Evolutionary conservation across 768 basidiomycete genomes (phyloP).

Genomic region (Macrocybe gigantea): DNA sequence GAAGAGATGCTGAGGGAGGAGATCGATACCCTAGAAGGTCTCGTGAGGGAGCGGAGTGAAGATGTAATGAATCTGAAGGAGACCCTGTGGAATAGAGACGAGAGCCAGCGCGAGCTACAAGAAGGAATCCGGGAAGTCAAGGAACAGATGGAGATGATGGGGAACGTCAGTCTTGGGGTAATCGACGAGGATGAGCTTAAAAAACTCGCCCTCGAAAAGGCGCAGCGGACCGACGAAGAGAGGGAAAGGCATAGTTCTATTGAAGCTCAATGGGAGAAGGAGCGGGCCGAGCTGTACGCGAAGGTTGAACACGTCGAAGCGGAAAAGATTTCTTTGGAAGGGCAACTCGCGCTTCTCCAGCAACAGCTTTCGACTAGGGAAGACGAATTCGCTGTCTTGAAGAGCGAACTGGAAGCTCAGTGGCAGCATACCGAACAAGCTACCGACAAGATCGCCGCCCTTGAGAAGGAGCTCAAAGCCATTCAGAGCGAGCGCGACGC

Average conservation of each 20-base stretch:
- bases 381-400: constrained; percentile 42
- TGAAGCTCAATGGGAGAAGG: constrained; percentile 44
- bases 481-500: constrained; percentile 35
- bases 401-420: constrained; percentile 64
- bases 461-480: constrained; percentile 29
- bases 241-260: constrained; percentile 33
- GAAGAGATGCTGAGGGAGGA: constrained; percentile 39
- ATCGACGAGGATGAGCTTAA: constrained; percentile 39
- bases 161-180: constrained; percentile 35
- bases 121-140: constrained; percentile 48
- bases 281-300: constrained; percentile 39
- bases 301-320: constrained; percentile 35
- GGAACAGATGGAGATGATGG: constrained; percentile 57
- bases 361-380: constrained; percentile 34
- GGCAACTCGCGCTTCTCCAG: constrained; percentile 36
- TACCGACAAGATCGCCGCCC: constrained; percentile 37
- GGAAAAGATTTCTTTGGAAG: constrained; percentile 36
- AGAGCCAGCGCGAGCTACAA: constrained; percentile 47
- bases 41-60: constrained; percentile 38
- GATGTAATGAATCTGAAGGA: constrained; percentile 41
- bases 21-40: constrained; percentile 41
- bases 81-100: constrained; percentile 40
- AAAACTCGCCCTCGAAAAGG: constrained; percentile 32
- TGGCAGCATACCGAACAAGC: constrained; percentile 60
- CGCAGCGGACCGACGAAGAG: constrained; percentile 34